Conservation (phyloP, 805 yeast genomes). For the Pichia eremophila region DNA sequence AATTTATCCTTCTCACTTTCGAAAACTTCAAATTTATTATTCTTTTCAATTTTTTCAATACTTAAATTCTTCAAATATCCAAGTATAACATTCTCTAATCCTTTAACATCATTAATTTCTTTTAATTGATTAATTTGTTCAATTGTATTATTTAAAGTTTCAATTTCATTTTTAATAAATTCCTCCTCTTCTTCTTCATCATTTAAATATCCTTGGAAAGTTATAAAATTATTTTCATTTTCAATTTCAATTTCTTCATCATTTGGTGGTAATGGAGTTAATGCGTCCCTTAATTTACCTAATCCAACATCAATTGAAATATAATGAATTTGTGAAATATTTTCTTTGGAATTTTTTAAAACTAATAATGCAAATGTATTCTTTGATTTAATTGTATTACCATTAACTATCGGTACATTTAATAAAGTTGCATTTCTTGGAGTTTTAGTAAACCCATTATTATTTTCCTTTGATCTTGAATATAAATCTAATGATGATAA, state of each 20-base stretch:
- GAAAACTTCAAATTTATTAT: constrained; percentile 31
- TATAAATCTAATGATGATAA: constrained; percentile 23
- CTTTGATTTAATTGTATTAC: constrained; percentile 32
- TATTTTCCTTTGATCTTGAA: constrained; percentile 20
- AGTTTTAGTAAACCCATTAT: constrained; percentile 7
- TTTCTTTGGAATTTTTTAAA: constrained; percentile 33
- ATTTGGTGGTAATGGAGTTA: constrained; percentile 45
- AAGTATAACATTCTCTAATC: constrained; percentile 23
- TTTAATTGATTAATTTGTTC: constrained; percentile 18
- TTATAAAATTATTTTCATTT: constrained; percentile 5
- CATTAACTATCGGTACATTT: constrained; percentile 30
- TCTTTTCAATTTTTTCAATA: constrained; percentile 1
- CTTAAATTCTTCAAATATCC: constrained; percentile 19
- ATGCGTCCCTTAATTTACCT: constrained; percentile 57
- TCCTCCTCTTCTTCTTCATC: constrained; percentile 20
- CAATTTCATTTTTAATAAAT: constrained; percentile 18
- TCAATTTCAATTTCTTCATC: constrained; percentile 8
- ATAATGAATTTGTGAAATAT: constrained; percentile 34
- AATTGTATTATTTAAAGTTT: constrained; percentile 18
- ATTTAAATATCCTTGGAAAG: constrained; percentile 13
- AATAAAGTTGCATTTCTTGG: constrained; percentile 24
- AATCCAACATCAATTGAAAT: constrained; percentile 52
- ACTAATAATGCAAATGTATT: constrained; percentile 35
- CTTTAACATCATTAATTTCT: constrained; percentile 19
- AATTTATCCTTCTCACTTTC: constrained; percentile 60